Evolutionary conservation across 495 filamentous ascomycete species (phyloP).

Genomic region (Penicillium goetzii): DNA sequence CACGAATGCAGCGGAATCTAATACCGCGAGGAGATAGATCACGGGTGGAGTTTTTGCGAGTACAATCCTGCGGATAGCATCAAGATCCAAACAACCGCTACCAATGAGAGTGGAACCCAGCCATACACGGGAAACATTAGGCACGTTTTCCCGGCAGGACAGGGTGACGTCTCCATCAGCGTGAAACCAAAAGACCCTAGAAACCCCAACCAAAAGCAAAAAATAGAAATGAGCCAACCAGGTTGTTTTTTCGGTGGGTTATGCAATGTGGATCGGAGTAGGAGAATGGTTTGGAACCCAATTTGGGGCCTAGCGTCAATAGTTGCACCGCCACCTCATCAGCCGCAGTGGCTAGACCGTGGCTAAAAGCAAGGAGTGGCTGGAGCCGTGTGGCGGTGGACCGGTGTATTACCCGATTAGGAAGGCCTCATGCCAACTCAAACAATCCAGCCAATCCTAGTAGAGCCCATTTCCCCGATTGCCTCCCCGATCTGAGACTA

Average conservation of each 20-base stretch:
- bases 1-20: neutral
- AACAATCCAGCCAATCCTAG: neutral
- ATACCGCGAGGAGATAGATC: neutral
- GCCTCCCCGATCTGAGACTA: neutral
- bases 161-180: slow-evolving; percentile 11
- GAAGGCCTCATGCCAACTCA: neutral
- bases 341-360: slow-evolving; percentile 28
- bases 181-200: neutral
- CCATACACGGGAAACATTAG: neutral
- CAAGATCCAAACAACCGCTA: neutral
- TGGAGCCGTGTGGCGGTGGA: slow-evolving; percentile 31
- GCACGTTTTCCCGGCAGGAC: neutral
- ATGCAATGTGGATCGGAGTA: slow-evolving; percentile 13
- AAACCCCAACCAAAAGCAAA: slow-evolving; percentile 23
- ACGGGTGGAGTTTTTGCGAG: neutral
- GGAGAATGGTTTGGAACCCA: neutral
- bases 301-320: slow-evolving; percentile 12
- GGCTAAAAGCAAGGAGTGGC: slow-evolving; percentile 36
- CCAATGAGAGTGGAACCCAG: neutral
- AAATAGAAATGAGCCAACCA: slow-evolving; percentile 2
- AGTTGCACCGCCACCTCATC: slow-evolving; percentile 30
- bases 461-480: slow-evolving; percentile 8
- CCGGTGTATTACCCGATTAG: slow-evolving; percentile 20
- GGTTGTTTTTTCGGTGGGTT: slow-evolving; percentile 7
- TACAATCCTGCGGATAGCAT: neutral